Evolutionary conservation across 1,139 yeast genomes (phyloP).

Genomic region (Candida tunisiensis): DNA sequence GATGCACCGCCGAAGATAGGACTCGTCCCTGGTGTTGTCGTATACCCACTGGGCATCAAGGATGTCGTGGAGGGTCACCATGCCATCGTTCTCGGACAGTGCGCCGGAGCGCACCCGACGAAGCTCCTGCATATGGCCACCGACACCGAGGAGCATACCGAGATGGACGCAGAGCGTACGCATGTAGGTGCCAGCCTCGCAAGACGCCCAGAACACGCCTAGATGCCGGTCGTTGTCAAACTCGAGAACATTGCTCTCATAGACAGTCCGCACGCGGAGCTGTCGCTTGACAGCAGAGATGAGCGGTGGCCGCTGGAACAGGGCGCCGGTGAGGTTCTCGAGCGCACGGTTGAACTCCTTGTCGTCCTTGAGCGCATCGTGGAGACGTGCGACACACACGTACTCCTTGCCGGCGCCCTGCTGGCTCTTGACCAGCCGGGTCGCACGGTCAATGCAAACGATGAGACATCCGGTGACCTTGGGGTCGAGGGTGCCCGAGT

Average conservation of each 20-base stretch:
- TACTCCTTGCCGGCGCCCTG: constrained; percentile 99
- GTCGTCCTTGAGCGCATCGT: constrained; percentile 81
- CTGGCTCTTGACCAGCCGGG: constrained; percentile 94
- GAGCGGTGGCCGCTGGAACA: constrained; percentile 97
- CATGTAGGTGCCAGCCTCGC: constrained; percentile 99
- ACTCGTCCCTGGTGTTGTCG: constrained; percentile 94
- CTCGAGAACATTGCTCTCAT: constrained; percentile 88
- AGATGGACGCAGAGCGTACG: constrained; percentile 97
- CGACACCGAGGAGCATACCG: constrained; percentile 96
- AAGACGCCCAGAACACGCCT: constrained; percentile 98
- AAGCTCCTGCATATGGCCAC: constrained; percentile 99
- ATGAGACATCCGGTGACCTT: constrained; percentile 90
- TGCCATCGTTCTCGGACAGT: constrained; percentile 70
- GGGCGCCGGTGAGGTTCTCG: constrained; percentile 94
- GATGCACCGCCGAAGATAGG: constrained; percentile 83
- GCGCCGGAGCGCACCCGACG: constrained; percentile 99
- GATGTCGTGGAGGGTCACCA: constrained; percentile 93
- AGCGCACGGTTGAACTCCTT: constrained; percentile 78
- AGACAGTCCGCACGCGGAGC: constrained; percentile 93
- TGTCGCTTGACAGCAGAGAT: constrained; percentile 99
- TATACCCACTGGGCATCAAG: constrained; percentile 97
- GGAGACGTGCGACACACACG: constrained; percentile 92
- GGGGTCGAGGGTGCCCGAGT: constrained; percentile 97
- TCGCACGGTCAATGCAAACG: constrained; percentile 96
- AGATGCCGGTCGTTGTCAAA: constrained; percentile 93